Percentiles rank a stretch among this genome's conserved stretches.
phyloP scores from a whole-genome alignment of 257 asterid genomes.

The Capsicum chinense region DNA sequence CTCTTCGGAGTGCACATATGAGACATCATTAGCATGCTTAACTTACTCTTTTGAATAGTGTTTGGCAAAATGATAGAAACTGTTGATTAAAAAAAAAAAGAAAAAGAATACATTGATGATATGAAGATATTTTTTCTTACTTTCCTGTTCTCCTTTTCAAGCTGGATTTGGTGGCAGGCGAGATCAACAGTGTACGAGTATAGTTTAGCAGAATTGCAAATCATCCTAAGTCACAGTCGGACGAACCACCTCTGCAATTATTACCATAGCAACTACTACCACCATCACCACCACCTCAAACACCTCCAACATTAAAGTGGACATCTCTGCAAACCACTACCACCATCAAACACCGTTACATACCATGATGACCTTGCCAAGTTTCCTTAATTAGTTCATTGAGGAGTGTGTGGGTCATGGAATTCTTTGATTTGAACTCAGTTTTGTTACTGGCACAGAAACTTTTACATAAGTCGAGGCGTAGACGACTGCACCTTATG shows the following conservation, averaged over 20 bases:
- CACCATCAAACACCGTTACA: background rate
- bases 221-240: background rate
- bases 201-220: background rate
- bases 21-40: slow-evolving; percentile 55
- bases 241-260: background rate
- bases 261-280: background rate
- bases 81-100: background rate
- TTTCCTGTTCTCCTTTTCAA: background rate
- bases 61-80: slow-evolving; percentile 24
- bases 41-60: background rate
- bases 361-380: background rate
- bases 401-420: background rate
- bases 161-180: background rate
- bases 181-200: background rate
- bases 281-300: background rate
- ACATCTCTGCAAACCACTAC: background rate
- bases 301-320: background rate
- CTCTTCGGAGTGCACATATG: slow-evolving; percentile 72
- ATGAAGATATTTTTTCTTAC: background rate
- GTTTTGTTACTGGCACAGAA: background rate
- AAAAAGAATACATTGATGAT: too few relatives aligned
- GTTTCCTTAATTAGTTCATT: background rate
- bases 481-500: background rate
- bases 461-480: background rate
- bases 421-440: background rate